Evolutionary conservation across 1,139 yeast genomes (phyloP).

Genomic region (Nakaseomyces sp.): DNA sequence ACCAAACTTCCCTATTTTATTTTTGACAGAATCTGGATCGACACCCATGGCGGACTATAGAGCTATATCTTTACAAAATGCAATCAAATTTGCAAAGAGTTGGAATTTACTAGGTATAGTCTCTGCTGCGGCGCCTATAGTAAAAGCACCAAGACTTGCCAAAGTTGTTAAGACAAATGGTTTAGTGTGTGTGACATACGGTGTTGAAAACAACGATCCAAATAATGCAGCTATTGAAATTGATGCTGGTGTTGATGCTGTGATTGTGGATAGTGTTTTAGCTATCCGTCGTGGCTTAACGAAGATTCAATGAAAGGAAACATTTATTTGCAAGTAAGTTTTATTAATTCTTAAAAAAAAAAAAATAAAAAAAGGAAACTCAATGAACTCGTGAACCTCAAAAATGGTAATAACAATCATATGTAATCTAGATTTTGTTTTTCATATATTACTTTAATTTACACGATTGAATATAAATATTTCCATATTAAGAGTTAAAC

Average conservation of each 20-base stretch:
- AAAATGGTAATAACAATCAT: too few species aligned
- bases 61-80: conserved; percentile 82
- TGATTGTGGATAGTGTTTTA: conserved; percentile 87
- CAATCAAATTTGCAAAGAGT: conserved; percentile 79
- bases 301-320: conserved; percentile 11
- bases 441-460: neutral
- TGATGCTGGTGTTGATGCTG: conserved; percentile 95
- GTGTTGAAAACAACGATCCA: conserved; percentile 76
- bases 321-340: too few species aligned
- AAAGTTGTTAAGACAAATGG: conserved; percentile 85
- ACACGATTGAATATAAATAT: conserved; percentile 1
- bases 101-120: conserved; percentile 94
- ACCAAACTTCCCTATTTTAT: conserved; percentile 84
- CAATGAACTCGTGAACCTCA: too few species aligned
- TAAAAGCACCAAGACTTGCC: conserved; percentile 80
- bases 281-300: conserved; percentile 80
- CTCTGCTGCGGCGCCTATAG: conserved; percentile 76
- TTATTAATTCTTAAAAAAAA: too few species aligned
- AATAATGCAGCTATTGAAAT: conserved; percentile 78
- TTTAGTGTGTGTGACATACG: conserved; percentile 89
- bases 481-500: neutral
- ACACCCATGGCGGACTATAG: conserved; percentile 77
- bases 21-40: conserved; percentile 84
- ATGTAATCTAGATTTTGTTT: too few species aligned
- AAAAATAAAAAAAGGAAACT: too few species aligned